These are phyloP conservation scores for Apostasia shenzhenica DNA, from an alignment of 106 monocot genomes.

Conservation along the genomic window DNA sequence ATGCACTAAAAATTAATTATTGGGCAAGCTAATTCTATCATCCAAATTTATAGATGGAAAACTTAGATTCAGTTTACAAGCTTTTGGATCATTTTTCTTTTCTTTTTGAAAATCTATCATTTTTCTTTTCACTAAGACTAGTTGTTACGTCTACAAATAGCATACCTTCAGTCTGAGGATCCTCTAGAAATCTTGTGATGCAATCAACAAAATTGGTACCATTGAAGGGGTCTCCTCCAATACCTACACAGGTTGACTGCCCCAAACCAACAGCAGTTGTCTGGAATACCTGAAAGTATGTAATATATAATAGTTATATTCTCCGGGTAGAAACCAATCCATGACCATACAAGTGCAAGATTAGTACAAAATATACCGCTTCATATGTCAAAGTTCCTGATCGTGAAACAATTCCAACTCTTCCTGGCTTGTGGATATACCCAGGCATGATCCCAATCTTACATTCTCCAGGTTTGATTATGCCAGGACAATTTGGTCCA, in stretches of 20 bases:
- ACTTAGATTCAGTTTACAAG: too few relatives aligned
- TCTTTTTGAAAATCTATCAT: too few relatives aligned
- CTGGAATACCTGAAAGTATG: conserved; percentile 75
- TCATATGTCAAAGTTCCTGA: conserved; percentile 99
- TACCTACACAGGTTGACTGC: conserved; percentile 96
- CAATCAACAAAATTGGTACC: conserved; percentile 99
- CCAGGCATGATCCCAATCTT: conserved; percentile 99
- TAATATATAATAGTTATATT: background rate
- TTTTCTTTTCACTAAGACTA: too few relatives aligned
- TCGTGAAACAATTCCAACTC: conserved; percentile 90
- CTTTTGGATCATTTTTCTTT: too few relatives aligned
- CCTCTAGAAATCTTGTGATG: conserved; percentile 71
- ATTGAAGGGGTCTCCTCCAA: conserved; percentile 98
- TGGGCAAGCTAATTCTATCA: too few relatives aligned
- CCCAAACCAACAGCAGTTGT: conserved; percentile 97
- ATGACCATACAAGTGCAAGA: background rate
- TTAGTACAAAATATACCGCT: conserved; percentile 46
- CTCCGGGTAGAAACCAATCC: too few relatives aligned
- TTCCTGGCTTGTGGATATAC: conserved; percentile 98
- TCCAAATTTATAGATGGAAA: too few relatives aligned
- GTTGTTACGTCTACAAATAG: background rate
- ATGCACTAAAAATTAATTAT: too few relatives aligned
- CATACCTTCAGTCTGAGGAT: conserved; percentile 98
- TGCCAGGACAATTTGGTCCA: conserved; percentile 97
- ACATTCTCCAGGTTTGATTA: conserved; percentile 98